Evolutionary conservation across 768 basidiomycete species (phyloP), one percentile per base, ranked within the genome.

Genomic region (Heimioporus sp.): DNA sequence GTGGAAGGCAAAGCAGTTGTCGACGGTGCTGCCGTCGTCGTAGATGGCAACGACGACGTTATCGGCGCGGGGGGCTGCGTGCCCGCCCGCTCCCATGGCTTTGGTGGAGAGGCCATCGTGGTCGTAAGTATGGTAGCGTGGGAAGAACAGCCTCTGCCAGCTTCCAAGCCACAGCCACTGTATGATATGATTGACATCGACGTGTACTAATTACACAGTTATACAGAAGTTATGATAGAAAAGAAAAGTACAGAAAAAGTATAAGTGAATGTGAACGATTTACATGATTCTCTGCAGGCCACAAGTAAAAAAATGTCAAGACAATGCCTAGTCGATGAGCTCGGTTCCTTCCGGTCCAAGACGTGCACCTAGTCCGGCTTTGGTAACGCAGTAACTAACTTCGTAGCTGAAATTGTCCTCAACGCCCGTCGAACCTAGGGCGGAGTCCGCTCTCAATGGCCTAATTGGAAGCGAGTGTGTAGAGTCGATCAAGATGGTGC

Each of bases 1-100:
- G 73, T 56, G 10, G 66, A 49, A 8, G 71, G 52, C 17, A 62
- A 55, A 7, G 50, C 44, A n/a, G 62, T 56, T 17, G 66, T 46
- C 7, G 69, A 15, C 20, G 60, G 39, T 5, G 64, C 10, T 8
- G 57, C 15, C n/a, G 69, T 28, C 13, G 59, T 41, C 34, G 67
- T 52, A 39, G 65, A 32, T 24, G 64, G 52, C 32, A 51, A 51
- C 32, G 62, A 46, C 5, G 70, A 53, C 3, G 73, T 36, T 15
- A 66, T 49, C 17, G 65, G 58, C 12, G 72, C 35, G 28, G 73
- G 21, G 46, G 71, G 35, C 28, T 73, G 70, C 36, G 68, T 62
- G 42, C 73, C 71, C 9, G 80, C 79, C 39, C 83, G 80, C 68
- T 94, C 92, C 92, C 91, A 94, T 58, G 91, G 92, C 67, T 92